Conservation (phyloP, 2,329 filamentous ascomycete genomes). For the Penicillium sp. region DNA sequence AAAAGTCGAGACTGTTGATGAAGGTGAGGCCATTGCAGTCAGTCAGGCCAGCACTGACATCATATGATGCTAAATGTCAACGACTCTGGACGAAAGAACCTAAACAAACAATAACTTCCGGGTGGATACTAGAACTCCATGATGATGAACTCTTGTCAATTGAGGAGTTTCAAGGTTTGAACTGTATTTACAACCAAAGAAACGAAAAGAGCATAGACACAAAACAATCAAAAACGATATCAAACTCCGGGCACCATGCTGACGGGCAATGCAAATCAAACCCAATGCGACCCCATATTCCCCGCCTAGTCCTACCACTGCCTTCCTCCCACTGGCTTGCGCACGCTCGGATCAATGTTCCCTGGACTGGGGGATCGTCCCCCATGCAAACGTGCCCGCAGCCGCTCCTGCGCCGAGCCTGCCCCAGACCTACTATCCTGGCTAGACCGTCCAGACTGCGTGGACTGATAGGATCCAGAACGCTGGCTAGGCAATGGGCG, state of each 20-base stretch:
- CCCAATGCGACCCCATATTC: constrained; percentile 11
- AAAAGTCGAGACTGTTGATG: background rate
- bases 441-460: constrained; percentile 40
- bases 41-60: background rate
- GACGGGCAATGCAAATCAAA: constrained; percentile 20
- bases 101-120: background rate
- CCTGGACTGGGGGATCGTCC: constrained; percentile 39
- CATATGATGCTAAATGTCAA: background rate
- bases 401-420: constrained; percentile 71
- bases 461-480: constrained; percentile 72
- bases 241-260: constrained; percentile 29
- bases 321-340: constrained; percentile 39
- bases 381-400: constrained; percentile 80
- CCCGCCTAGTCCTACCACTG: constrained; percentile 13
- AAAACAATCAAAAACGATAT: background rate
- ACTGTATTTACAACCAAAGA: background rate
- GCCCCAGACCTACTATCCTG: constrained; percentile 29
- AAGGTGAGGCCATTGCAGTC: background rate
- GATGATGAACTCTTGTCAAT: background rate
- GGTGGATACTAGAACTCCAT: background rate
- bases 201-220: background rate
- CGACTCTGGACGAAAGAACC: background rate
- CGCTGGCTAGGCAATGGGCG: constrained; percentile 73
- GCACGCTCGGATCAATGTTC: constrained; percentile 36
- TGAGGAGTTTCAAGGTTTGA: background rate